phyloP scores from a whole-genome alignment of 164 flowering plant genomes.

The Magnolia officinalis region DNA sequence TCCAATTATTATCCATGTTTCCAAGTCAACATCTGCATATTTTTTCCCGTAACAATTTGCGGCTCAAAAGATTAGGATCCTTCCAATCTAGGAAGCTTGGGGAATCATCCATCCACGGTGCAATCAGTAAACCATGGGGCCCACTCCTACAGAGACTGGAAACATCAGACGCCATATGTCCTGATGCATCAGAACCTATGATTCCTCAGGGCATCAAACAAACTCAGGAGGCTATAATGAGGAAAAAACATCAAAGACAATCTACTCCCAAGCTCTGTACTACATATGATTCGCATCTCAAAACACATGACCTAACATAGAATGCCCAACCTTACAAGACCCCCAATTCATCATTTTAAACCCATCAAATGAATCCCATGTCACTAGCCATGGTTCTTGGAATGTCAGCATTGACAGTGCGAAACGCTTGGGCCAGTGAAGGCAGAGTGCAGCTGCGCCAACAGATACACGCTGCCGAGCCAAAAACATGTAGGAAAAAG shows the following conservation, averaged over 20 bases:
- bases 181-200: background rate
- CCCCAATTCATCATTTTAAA: background rate
- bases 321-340: slow-evolving; percentile 8
- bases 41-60: too few species aligned
- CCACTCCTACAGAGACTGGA: too few species aligned
- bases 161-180: too few species aligned
- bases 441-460: background rate
- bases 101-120: too few species aligned
- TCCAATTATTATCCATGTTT: too few species aligned
- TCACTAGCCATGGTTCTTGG: slow-evolving; percentile 5
- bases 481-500: background rate
- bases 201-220: background rate
- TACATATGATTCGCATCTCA: background rate
- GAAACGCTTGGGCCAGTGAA: background rate
- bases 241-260: background rate
- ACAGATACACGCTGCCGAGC: background rate
- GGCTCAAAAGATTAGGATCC: too few species aligned
- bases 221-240: background rate
- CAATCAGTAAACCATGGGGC: too few species aligned
- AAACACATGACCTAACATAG: slow-evolving; percentile 3
- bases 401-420: background rate
- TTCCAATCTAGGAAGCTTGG: too few species aligned
- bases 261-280: background rate
- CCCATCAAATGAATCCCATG: background rate
- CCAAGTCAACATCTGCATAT: too few species aligned